phyloP scores from a whole-genome alignment of 768 basidiomycete genomes.

The Trametes cubensis region DNA sequence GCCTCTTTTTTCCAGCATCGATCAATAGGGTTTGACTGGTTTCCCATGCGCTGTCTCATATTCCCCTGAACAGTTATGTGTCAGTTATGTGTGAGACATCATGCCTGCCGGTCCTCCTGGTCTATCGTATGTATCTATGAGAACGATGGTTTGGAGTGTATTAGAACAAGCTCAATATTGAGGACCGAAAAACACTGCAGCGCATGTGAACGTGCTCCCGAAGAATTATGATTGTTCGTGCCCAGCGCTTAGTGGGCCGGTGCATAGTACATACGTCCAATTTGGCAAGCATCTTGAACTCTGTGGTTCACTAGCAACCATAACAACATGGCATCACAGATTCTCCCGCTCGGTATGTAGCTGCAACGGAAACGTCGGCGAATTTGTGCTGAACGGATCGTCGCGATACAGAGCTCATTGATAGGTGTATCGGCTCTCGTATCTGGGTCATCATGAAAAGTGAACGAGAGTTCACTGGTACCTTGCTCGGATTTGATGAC shows the following conservation, averaged over 20 bases:
- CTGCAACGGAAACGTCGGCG: background rate
- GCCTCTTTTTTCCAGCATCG: conserved; percentile 7
- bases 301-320: conserved; percentile 20
- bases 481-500: conserved; percentile 94
- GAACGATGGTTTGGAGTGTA: background rate
- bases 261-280: background rate
- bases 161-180: background rate
- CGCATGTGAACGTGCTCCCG: background rate
- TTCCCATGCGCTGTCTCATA: conserved; percentile 11
- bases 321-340: conserved; percentile 81
- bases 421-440: conserved; percentile 93
- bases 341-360: conserved; percentile 80
- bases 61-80: conserved; percentile 19
- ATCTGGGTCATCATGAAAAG: conserved; percentile 99
- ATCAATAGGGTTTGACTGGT: conserved; percentile 11
- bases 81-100: conserved; percentile 10
- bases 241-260: background rate
- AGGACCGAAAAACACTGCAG: too few species aligned
- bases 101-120: conserved; percentile 11
- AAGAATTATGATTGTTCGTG: background rate
- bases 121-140: background rate
- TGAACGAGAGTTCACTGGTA: conserved; percentile 96
- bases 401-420: conserved; percentile 76
- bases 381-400: background rate
- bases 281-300: conserved; percentile 7